Conservation (phyloP, 257 asterid species). For the Verbascum thapsus region DNA sequence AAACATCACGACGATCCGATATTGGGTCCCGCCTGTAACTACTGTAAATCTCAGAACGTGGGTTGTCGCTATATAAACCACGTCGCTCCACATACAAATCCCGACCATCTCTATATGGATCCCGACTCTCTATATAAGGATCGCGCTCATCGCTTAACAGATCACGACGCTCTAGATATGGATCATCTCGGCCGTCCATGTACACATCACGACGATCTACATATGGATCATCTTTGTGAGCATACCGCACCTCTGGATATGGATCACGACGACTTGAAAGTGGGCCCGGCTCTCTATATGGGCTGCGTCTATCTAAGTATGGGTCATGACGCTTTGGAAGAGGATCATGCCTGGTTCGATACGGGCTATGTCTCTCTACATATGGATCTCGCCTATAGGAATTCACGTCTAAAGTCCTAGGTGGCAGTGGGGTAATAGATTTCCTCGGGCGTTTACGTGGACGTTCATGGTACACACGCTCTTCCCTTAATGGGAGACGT, state of each 20-base stretch:
- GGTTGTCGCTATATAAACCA: constrained; percentile 25
- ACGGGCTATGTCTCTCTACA: constrained; percentile 24
- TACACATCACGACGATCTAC: constrained; percentile 22
- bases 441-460: constrained; percentile 48
- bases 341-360: constrained; percentile 29
- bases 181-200: constrained; percentile 28
- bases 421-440: constrained; percentile 34
- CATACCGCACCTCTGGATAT: constrained; percentile 10
- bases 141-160: constrained; percentile 34
- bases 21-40: constrained; percentile 30
- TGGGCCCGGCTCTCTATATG: constrained; percentile 21
- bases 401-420: constrained; percentile 43
- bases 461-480: constrained; percentile 29
- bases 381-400: constrained; percentile 41
- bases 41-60: constrained; percentile 33
- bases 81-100: constrained; percentile 29
- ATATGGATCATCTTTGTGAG: constrained; percentile 36
- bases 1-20: constrained; percentile 31
- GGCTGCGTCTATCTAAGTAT: constrained; percentile 21
- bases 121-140: constrained; percentile 37
- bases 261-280: constrained; percentile 18
- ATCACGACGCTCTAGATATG: constrained; percentile 29
- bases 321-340: constrained; percentile 31
- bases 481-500: constrained; percentile 42
- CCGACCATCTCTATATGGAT: constrained; percentile 37